phyloP scores from a whole-genome alignment of 2,329 filamentous ascomycete genomes.

The Onygenales sp. region DNA sequence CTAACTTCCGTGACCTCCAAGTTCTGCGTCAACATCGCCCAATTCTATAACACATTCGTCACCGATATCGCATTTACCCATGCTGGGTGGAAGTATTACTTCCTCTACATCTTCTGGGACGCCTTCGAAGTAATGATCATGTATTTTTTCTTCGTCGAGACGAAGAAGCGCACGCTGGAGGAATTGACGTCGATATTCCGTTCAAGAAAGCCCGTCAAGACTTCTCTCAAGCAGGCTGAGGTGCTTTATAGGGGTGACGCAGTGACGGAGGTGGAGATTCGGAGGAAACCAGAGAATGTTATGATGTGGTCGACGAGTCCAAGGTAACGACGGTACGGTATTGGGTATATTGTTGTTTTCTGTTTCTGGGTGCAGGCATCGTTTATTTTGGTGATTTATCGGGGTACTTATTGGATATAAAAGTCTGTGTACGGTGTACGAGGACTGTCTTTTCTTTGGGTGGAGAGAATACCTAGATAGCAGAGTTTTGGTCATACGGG shows the following conservation, averaged over 20 bases:
- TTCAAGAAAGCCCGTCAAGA: conserved; percentile 26
- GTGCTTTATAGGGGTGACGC: conserved; percentile 3
- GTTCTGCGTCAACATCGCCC: conserved; percentile 39
- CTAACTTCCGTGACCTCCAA: not conserved
- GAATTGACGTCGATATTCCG: conserved; percentile 43
- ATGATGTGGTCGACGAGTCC: not conserved
- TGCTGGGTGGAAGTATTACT: conserved; percentile 48
- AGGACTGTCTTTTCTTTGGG: no score
- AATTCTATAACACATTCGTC: conserved; percentile 42
- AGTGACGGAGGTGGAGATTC: not conserved
- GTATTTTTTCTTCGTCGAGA: conserved; percentile 45
- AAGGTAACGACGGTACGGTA: not conserved
- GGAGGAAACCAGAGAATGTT: not conserved
- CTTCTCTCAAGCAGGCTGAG: conserved; percentile 27
- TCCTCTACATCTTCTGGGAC: conserved; percentile 36
- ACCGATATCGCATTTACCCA: conserved; percentile 36
- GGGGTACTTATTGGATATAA: no score
- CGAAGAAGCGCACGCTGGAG: conserved; percentile 43
- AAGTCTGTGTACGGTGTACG: no score
- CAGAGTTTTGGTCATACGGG: no score
- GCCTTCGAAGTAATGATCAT: conserved; percentile 26
- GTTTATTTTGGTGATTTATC: no score
- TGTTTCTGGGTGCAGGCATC: no score
- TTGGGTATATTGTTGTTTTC: not conserved
- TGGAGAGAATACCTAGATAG: no score